A percentile compares a stretch with the other conserved stretches of the same genome.
Evolutionary conservation across 2,329 filamentous ascomycete species (phyloP).

Genomic region (Chrysosporium queenslandicum): DNA sequence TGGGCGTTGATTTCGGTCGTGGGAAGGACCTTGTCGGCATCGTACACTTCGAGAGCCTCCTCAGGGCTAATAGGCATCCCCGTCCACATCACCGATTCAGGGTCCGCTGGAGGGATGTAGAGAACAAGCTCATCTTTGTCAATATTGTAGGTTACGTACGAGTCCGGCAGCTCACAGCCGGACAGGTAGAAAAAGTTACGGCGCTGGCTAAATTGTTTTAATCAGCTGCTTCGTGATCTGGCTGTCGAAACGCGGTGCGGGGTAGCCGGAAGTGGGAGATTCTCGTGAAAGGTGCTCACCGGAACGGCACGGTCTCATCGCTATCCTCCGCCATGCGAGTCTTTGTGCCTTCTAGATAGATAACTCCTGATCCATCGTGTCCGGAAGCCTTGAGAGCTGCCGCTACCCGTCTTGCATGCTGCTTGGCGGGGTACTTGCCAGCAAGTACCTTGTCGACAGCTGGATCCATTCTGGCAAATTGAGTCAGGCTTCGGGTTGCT

Average conservation of each 20-base stretch:
- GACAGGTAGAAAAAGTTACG: conserved; percentile 93
- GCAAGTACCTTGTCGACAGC: conserved; percentile 36
- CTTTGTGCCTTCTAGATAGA: conserved; percentile 82
- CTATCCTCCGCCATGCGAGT: conserved; percentile 79
- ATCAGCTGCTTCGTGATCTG: not conserved
- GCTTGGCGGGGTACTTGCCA: conserved; percentile 69
- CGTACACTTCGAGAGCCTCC: conserved; percentile 66
- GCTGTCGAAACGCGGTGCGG: not conserved
- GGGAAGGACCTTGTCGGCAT: conserved; percentile 67
- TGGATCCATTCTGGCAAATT: conserved; percentile 16
- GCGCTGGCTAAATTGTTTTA: conserved; percentile 47
- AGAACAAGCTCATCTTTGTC: conserved; percentile 62
- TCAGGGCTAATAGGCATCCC: conserved; percentile 69
- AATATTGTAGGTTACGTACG: conserved; percentile 72
- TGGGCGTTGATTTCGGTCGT: conserved; percentile 65
- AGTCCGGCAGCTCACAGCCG: conserved; percentile 72
- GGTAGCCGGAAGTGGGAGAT: not conserved
- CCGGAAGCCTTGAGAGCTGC: conserved; percentile 59
- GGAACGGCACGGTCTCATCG: conserved; percentile 70
- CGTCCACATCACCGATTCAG: conserved; percentile 87
- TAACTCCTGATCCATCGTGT: conserved; percentile 57
- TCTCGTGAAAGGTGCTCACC: conserved; percentile 41
- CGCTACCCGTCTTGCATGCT: conserved; percentile 73
- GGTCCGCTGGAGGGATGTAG: conserved; percentile 79
- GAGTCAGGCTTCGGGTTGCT: not conserved